Evolutionary conservation across 495 filamentous ascomycete species (phyloP).

Genomic region (Stereocaulon alpinum): DNA sequence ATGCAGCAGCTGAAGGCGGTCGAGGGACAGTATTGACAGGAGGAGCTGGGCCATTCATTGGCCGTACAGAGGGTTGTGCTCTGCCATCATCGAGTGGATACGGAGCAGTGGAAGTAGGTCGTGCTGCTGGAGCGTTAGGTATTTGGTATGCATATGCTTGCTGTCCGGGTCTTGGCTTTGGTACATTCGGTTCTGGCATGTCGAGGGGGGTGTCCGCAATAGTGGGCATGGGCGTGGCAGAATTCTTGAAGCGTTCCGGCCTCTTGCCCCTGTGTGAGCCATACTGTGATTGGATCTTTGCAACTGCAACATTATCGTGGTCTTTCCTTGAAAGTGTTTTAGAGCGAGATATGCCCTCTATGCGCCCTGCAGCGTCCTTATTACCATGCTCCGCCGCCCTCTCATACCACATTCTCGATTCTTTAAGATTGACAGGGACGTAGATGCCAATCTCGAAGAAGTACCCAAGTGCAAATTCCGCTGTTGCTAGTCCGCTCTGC

Average conservation of each 20-base stretch:
- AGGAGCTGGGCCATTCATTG: conserved; percentile 44
- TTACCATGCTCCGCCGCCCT: conserved; percentile 86
- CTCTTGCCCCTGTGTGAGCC: conserved; percentile 70
- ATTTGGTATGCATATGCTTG: conserved; percentile 45
- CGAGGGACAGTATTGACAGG: conserved; percentile 49
- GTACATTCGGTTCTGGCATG: conserved; percentile 59
- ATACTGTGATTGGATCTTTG: conserved; percentile 84
- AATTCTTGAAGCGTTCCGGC: conserved; percentile 48
- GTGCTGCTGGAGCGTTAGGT: conserved; percentile 41
- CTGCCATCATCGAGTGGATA: conserved; percentile 43
- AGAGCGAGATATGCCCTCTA: conserved; percentile 77
- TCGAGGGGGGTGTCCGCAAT: conserved; percentile 41
- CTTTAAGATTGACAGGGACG: conserved; percentile 66
- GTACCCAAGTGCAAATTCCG: conserved; percentile 95
- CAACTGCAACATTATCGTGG: conserved; percentile 83
- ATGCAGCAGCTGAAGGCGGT: conserved; percentile 31
- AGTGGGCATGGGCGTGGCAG: conserved; percentile 42
- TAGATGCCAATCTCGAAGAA: conserved; percentile 95
- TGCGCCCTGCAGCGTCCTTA: conserved; percentile 69
- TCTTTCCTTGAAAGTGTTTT: conserved; percentile 82
- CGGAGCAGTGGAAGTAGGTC: conserved; percentile 34
- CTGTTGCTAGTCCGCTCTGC: conserved; percentile 66
- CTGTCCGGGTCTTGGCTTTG: conserved; percentile 33
- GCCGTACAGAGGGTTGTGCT: conserved; percentile 15
- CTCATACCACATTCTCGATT: conserved; percentile 83